Evolutionary conservation across 108 stramenopile genomes (phyloP), one percentile per base, ranked within the genome.

Genomic region (Cyclotella choctawhatcheeana): DNA sequence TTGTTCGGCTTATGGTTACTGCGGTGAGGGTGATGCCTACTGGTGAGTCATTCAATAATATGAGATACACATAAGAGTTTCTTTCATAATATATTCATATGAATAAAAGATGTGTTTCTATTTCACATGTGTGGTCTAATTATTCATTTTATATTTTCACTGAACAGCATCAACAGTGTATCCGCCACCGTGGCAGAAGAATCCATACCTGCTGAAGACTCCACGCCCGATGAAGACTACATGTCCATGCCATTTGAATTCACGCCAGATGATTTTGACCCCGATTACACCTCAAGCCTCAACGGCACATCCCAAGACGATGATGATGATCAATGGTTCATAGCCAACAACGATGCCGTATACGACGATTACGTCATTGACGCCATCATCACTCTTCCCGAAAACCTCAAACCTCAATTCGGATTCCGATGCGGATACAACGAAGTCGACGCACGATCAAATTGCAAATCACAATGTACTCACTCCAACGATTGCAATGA

Each of bases 401-500:
- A 59, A 18, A 44, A 52, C 27, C 64, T 78, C 13, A 29, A 66
- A 18, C 69, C 77, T 1, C 48, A 61, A 5, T 71, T 60, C 52
- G 77, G 69, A 58, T 78, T 71, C 58, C 48, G 77, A 21, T 78
- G 77, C 34, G 77, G 77, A 48, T 35, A 50, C 14, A 60, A 63
- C 5, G 77, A 78, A 54, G 69, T 71, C 17, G 77, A 78, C 43
- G 77, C 77, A 26, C 25, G 77, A 50, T 66, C 64, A 16, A 78
- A 78, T 48, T 78, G 77, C 64, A 71, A 71, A 58, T n/a, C 53
- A 7, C 58, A 64, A 45, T 78, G 77, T 37, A 78, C 77, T 6
- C 69, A 78, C 44, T 45, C 59, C 32, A 65, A 20, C 30, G 64
- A 69, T 51, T 78, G 77, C 27, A 32, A 30, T 25, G 64, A 65